These are phyloP conservation scores for Hypoxylon sp. DNA, from an alignment of 2,329 filamentous ascomycete genomes.

Conservation along the genomic window DNA sequence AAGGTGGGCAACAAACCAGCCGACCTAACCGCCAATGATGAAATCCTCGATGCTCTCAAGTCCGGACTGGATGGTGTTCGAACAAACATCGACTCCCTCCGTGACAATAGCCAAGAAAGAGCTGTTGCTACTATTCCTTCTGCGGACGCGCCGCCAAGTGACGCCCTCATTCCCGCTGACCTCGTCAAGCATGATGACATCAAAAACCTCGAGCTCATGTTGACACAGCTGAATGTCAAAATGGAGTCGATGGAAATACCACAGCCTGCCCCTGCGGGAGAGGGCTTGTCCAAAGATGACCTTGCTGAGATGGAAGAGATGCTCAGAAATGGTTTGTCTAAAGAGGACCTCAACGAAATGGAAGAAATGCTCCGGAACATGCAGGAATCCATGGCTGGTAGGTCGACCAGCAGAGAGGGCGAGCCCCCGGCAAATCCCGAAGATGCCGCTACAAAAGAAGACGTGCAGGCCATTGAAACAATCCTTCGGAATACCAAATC, in stretches of 20 bases:
- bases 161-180: constrained; percentile 66
- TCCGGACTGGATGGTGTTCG: constrained; percentile 83
- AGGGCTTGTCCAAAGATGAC: constrained; percentile 41
- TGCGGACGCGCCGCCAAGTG: constrained; percentile 67
- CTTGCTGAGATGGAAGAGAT: constrained; percentile 43
- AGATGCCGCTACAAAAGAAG: constrained; percentile 79
- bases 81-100: constrained; percentile 83
- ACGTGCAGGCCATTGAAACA: constrained; percentile 91
- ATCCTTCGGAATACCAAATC: constrained; percentile 91
- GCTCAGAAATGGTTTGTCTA: constrained; percentile 59
- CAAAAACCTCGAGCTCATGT: constrained; percentile 86
- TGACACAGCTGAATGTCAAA: constrained; percentile 86
- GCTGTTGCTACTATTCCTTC: constrained; percentile 57
- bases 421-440: constrained; percentile 49
- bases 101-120: constrained; percentile 62
- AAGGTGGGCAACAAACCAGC: constrained; percentile 81
- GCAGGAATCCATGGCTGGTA: constrained; percentile 56
- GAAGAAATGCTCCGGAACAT: constrained; percentile 67
- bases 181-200: constrained; percentile 79
- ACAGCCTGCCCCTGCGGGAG: constrained; percentile 57
- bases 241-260: constrained; percentile 81
- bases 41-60: constrained; percentile 90
- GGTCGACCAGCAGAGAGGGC: constrained; percentile 50
- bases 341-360: constrained; percentile 63
- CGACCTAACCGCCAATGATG: constrained; percentile 87